Base-by-base conservation (phyloP, 2,329 filamentous ascomycete species). In the Colletotrichum cereale region DNA sequence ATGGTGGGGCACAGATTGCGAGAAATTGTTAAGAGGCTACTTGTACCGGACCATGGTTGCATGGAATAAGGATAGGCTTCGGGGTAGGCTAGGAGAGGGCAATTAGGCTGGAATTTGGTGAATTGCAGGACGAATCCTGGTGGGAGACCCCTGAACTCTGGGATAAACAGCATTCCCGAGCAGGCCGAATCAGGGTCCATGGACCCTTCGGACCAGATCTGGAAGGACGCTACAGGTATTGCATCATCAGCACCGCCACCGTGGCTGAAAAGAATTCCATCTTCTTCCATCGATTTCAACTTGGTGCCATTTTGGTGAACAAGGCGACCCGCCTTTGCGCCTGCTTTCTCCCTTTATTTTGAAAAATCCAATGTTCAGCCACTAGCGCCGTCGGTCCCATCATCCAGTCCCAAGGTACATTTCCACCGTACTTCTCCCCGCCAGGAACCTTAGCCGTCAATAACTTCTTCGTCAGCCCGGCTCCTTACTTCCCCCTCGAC, bases 181-280 rank as follows among this genome's bases (percentile, higher is more conserved):
- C 64, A 44, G 24, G 38, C 36, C 40, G 36, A 58, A 60, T 68
- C 58, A 72, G 66, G 69, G 69, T 72, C 65, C 66, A 26, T 18
- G 66, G 40, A 60, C 53, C 66, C 69, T 26, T 69, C 65, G 60
- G 65, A 38, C 47, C 60, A 44, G 66, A 68, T 64, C 52, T 69
- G 65, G 58, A 48, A 42, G 29, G 58, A 55, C 26, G 14, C 21
- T 55, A 29, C 21, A 72, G 26, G 70, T 71, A 70, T 62, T 72
- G 70, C 70, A 72, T 72, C 67, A 72, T 71, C 70, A 66, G 67
- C 73, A 73, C 73, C 67, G 73, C 73, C 73, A 74, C 73, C 16
- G 72, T 74, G 73, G 73, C 73, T 73, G 40, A 56, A 74, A 74
- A 74, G 57, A 67, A 70, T 74, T 74, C 73, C 69, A 73, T 63